Percentiles rank a stretch among this genome's conserved stretches.
These are phyloP conservation scores for Phytophthora citrophthora DNA, from an alignment of 352 stramenopile species.

Conservation along the genomic window DNA sequence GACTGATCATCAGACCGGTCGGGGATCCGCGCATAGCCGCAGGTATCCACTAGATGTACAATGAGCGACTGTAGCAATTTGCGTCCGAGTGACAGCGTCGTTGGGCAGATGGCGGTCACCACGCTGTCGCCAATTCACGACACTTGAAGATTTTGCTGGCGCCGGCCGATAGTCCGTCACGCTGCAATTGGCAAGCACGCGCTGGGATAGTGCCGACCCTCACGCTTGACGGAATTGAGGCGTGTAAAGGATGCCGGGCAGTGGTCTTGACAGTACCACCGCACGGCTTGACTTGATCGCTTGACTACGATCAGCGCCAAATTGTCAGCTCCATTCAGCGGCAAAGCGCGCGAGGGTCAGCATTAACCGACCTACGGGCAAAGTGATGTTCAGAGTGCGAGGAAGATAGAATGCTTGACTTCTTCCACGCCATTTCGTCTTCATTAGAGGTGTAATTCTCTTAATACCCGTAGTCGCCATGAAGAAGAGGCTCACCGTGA, in stretches of 20 bases:
- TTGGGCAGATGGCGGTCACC: conserved; percentile 7
- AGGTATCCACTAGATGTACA: conserved; percentile 8
- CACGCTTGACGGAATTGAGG: background rate
- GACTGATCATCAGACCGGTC: background rate
- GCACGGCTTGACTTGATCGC: background rate
- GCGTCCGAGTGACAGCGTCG: conserved; percentile 1
- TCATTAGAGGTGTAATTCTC: background rate
- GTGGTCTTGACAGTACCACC: conserved; percentile 1
- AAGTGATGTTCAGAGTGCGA: background rate
- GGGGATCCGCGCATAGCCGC: conserved; percentile 3
- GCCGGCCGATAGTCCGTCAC: background rate
- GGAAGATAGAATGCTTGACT: background rate
- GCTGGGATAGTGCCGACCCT: background rate
- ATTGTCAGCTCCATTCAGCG: background rate
- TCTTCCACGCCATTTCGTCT: background rate
- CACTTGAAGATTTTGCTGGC: background rate
- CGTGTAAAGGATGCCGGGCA: conserved; percentile 6
- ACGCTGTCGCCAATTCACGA: conserved; percentile 4
- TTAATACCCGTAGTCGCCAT: background rate
- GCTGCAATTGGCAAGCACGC: background rate
- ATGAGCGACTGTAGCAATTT: conserved; percentile 17
- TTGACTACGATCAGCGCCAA: background rate
- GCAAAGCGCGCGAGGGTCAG: conserved; percentile 1
- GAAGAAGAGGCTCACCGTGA: background rate
- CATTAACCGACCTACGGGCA: background rate